phyloP scores from a whole-genome alignment of 2,329 filamentous ascomycete species.

The Colletotrichum lentis region DNA sequence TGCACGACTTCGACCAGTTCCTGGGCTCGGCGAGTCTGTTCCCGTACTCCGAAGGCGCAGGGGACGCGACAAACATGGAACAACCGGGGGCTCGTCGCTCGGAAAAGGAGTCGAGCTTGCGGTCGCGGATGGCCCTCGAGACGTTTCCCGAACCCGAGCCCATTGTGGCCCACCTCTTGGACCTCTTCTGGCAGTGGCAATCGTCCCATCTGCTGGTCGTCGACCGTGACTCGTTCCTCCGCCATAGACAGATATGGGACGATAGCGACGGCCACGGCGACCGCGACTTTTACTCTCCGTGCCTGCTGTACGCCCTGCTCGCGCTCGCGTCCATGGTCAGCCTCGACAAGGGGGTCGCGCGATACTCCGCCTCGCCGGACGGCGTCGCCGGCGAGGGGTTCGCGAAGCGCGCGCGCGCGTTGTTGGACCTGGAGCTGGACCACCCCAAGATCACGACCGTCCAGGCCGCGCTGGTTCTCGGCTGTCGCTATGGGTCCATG shows the following conservation, averaged over 20 bases:
- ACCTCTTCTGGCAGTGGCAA: slow-evolving; percentile 33
- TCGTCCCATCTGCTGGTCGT: slow-evolving; percentile 21
- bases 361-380: slow-evolving; percentile 22
- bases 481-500: slow-evolving; percentile 18
- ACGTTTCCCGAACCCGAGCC: slow-evolving; percentile 29
- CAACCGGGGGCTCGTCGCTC: neutral
- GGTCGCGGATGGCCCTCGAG: slow-evolving; percentile 3
- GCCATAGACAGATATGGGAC: slow-evolving; percentile 23
- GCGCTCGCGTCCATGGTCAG: slow-evolving; percentile 32
- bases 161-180: slow-evolving; percentile 26
- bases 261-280: slow-evolving; percentile 6
- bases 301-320: slow-evolving; percentile 23
- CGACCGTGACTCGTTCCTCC: slow-evolving; percentile 15
- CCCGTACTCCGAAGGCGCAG: slow-evolving; percentile 12
- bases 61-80: neutral
- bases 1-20: slow-evolving; percentile 7
- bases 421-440: slow-evolving; percentile 14
- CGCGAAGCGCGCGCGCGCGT: slow-evolving; percentile 11
- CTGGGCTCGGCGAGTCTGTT: slow-evolving; percentile 15
- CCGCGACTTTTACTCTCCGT: slow-evolving; percentile 11
- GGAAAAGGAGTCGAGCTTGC: neutral
- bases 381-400: slow-evolving; percentile 17
- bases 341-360: slow-evolving; percentile 25
- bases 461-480: slow-evolving; percentile 23
- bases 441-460: slow-evolving; percentile 20